Base-by-base conservation (phyloP, 2,329 filamentous ascomycete species). In the Plenodomus lindquistii region DNA sequence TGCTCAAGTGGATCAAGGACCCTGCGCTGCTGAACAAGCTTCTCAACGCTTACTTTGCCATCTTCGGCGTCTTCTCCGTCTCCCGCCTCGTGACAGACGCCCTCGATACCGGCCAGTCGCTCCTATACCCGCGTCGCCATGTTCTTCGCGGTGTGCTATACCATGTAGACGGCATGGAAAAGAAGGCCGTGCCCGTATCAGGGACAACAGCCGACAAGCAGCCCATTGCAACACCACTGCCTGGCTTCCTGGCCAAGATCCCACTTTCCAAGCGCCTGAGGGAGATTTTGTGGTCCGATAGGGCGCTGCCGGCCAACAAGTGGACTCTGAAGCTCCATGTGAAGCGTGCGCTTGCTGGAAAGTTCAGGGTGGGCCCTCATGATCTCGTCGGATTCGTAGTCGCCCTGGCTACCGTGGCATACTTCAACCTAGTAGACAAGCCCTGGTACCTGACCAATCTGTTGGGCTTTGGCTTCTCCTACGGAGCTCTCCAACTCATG, bases 1-100 rank as follows among this genome's bases (percentile, higher is more conserved):
- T 96, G 50, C 91, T 97, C 67, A 91, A 95, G 70, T 94, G 87
- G 82, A 82, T 97, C 46, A 80, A 93, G 57, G 89, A 96, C 63
- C 86, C 91, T 1, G 79, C 85, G 10, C 77, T 95, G 18, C 75
- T 97, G 63, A 97, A 93, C 76, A 89, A 87, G 72, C 82, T 95
- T 34, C 76, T 97, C 18, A 86, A 89, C 34, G 85, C 82, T 65
- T 97, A 97, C 76, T 92, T 96, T 73, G 89, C 88, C 2, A 72
- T 84, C 48, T 85, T 93, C 66, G 90, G 89, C 0, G 73, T 95
- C n/a, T 86, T 88, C 53, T 90, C 89, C 52, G 80, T 94, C 15
- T 79, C 85, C 8, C 85, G 85, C 37, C 79, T 96, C 19, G 74
- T 91, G 39, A 86, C 85, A n/a, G 91, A 97, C 65, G 71, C 75